Conservation (phyloP, 768 basidiomycete genomes). For the Lactarius vividus region DNA sequence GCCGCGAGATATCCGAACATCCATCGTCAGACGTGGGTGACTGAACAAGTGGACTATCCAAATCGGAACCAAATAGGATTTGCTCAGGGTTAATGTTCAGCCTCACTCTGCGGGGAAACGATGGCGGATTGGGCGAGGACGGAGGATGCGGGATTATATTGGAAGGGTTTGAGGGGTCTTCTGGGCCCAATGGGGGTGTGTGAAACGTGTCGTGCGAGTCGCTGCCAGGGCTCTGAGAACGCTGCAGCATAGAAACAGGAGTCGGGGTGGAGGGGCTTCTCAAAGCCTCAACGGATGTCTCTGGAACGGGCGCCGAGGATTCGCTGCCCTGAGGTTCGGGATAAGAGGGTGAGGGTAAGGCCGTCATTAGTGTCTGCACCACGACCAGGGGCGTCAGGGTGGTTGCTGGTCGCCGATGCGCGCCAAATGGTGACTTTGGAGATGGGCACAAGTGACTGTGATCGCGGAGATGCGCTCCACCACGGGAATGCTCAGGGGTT, state of each 20-base stretch:
- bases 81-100: not conserved
- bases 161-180: not conserved
- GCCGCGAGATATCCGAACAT: constrained; percentile 7
- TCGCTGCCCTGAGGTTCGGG: not conserved
- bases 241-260: constrained; percentile 3
- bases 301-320: not conserved
- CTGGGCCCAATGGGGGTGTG: not conserved
- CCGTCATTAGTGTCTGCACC: constrained; percentile 4
- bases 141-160: not conserved
- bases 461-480: not conserved
- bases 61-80: not conserved
- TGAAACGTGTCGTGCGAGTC: not conserved
- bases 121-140: no score
- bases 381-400: constrained; percentile 16
- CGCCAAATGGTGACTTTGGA: not conserved
- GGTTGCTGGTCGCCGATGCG: not conserved
- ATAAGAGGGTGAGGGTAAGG: constrained; percentile 1
- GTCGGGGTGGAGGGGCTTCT: constrained; percentile 17
- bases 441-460: not conserved
- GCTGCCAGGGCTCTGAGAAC: not conserved
- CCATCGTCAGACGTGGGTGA: not conserved
- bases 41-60: not conserved
- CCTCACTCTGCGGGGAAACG: not conserved
- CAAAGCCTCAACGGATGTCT: not conserved
- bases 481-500: not conserved